Evolutionary conservation across 179 eudicot genomes (phyloP).

Genomic region (Vitellaria paradoxa): DNA sequence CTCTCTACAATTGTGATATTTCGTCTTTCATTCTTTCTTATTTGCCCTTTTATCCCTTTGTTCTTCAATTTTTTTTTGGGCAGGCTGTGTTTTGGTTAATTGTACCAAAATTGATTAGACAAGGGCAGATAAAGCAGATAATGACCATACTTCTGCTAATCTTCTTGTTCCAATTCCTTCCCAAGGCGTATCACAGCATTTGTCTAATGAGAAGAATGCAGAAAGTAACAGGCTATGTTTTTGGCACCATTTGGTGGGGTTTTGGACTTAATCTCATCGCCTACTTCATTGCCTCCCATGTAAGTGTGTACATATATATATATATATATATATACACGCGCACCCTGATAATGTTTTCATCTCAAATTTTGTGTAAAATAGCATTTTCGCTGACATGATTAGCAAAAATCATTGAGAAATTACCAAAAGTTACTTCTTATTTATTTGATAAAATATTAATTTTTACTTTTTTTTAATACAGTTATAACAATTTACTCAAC

Average conservation of each 20-base stretch:
- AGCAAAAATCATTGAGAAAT: too few relatives aligned
- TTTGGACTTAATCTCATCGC: slow-evolving; percentile 92
- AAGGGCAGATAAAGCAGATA: slow-evolving; percentile 61
- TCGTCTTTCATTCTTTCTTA: too few relatives aligned
- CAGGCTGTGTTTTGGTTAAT: slow-evolving; percentile 84
- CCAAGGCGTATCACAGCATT: slow-evolving; percentile 82
- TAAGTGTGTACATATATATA: slow-evolving; percentile 24
- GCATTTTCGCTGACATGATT: too few relatives aligned
- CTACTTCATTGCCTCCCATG: slow-evolving; percentile 96
- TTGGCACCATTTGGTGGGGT: slow-evolving; percentile 99
- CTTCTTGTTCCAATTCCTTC: slow-evolving; percentile 83
- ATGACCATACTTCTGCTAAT: slow-evolving; percentile 70
- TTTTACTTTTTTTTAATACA: too few relatives aligned
- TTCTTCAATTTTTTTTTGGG: not conserved
- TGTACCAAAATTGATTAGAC: slow-evolving; percentile 66
- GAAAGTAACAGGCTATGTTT: slow-evolving; percentile 92
- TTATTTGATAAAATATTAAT: too few relatives aligned
- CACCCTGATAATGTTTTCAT: too few relatives aligned
- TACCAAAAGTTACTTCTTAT: too few relatives aligned
- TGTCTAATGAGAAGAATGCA: slow-evolving; percentile 82
- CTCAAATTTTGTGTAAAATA: too few relatives aligned
- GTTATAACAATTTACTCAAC: too few relatives aligned
- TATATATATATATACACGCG: not conserved
- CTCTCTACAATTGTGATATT: too few relatives aligned
- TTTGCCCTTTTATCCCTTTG: too few relatives aligned